Evolutionary conservation across 2,329 filamentous ascomycete genomes (phyloP).

Genomic region (Aspergillus candidus): DNA sequence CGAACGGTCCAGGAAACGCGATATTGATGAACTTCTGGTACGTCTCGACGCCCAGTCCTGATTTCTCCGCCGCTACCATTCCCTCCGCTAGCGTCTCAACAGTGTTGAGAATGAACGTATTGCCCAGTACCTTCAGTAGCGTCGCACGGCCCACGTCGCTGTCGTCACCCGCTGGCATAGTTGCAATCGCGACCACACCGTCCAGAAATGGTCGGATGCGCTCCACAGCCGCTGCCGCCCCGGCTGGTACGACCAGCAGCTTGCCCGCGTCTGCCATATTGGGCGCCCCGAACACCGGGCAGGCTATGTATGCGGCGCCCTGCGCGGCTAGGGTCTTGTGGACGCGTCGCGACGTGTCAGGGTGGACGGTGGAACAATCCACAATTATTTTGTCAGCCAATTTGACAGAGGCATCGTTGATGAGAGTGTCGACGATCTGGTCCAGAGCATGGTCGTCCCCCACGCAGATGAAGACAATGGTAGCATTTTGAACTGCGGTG

Average conservation of each 20-base stretch:
- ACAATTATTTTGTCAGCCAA: constrained; percentile 71
- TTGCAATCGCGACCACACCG: constrained; percentile 63
- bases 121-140: constrained; percentile 75
- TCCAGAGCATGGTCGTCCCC: constrained; percentile 70
- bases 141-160: constrained; percentile 64
- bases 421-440: constrained; percentile 52
- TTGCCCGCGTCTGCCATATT: constrained; percentile 54
- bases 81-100: constrained; percentile 73
- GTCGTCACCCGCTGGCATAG: constrained; percentile 66
- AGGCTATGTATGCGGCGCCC: constrained; percentile 69
- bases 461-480: constrained; percentile 77
- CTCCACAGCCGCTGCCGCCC: constrained; percentile 54
- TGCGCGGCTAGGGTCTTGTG: constrained; percentile 51
- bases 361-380: constrained; percentile 83
- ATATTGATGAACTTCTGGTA: constrained; percentile 65
- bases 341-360: constrained; percentile 66
- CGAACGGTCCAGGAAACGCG: constrained; percentile 70
- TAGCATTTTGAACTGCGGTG: constrained; percentile 61
- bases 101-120: constrained; percentile 80
- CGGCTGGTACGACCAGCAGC: constrained; percentile 68
- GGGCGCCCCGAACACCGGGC: constrained; percentile 47
- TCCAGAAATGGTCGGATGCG: constrained; percentile 64
- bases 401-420: constrained; percentile 41
- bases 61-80: constrained; percentile 72
- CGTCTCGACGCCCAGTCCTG: constrained; percentile 63